These are phyloP conservation scores for Meripilus lineatus DNA, from an alignment of 1,284 basidiomycete genomes.

Conservation along the genomic window DNA sequence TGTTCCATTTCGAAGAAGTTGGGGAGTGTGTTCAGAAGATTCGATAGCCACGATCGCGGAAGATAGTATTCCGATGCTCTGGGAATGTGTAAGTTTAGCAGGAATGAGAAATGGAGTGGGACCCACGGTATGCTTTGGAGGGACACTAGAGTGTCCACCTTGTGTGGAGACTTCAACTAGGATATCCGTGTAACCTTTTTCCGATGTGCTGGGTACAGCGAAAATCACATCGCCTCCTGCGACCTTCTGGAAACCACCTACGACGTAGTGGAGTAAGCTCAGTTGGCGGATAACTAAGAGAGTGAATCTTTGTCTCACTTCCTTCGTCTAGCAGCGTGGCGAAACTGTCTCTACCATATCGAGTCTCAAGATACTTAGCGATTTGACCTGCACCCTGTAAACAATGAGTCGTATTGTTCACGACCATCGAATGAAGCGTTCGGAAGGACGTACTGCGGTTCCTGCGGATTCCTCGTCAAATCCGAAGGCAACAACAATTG, in stretches of 20 bases:
- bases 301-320: conserved; percentile 24
- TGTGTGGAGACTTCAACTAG: conserved; percentile 47
- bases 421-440: background rate
- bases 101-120: background rate
- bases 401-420: background rate
- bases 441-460: conserved; percentile 31
- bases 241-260: conserved; percentile 31
- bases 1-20: conserved; percentile 36
- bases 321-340: conserved; percentile 53
- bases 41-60: conserved; percentile 48
- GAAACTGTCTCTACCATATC: conserved; percentile 50
- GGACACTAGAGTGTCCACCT: conserved; percentile 66
- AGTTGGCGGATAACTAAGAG: background rate
- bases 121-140: conserved; percentile 49
- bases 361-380: conserved; percentile 39
- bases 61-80: conserved; percentile 56
- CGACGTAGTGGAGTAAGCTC: conserved; percentile 6
- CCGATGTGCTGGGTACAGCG: conserved; percentile 49
- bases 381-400: conserved; percentile 46
- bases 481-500: conserved; percentile 61
- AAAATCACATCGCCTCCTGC: conserved; percentile 37
- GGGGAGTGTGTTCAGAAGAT: conserved; percentile 36
- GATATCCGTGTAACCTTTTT: conserved; percentile 64
- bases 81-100: background rate
- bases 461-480: conserved; percentile 68